These are phyloP conservation scores for Cladophialophora yegresii DNA, from an alignment of 2,329 filamentous ascomycete species.

Conservation along the genomic window DNA sequence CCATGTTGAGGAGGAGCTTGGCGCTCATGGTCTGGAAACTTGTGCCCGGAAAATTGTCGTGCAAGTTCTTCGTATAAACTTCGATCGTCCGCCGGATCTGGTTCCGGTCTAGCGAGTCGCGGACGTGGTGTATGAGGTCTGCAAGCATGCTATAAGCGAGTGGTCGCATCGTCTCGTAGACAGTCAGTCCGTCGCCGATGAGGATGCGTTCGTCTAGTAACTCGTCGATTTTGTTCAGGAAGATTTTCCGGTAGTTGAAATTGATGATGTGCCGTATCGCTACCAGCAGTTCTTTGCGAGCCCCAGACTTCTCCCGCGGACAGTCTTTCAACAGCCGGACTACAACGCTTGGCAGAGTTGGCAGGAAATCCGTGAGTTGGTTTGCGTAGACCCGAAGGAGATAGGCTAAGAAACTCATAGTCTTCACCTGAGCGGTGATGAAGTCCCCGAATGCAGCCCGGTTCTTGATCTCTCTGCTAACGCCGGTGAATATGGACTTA, in stretches of 20 bases:
- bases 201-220: constrained; percentile 90
- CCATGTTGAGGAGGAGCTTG: constrained; percentile 95
- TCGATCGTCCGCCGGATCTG: constrained; percentile 96
- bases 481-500: constrained; percentile 83
- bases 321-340: constrained; percentile 91
- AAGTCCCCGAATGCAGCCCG: constrained; percentile 94
- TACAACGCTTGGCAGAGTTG: constrained; percentile 81
- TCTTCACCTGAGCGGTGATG: constrained; percentile 97
- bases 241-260: constrained; percentile 96
- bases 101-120: constrained; percentile 81
- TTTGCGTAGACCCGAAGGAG: constrained; percentile 83
- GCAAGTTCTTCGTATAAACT: constrained; percentile 93
- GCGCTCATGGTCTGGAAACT: constrained; percentile 99
- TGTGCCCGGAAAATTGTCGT: constrained; percentile 93
- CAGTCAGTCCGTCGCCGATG: constrained; percentile 92
- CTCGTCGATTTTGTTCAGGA: constrained; percentile 90
- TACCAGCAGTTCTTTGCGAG: constrained; percentile 91
- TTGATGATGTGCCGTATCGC: constrained; percentile 98
- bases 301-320: constrained; percentile 87
- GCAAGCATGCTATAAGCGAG: constrained; percentile 98
- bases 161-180: constrained; percentile 94
- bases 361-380: constrained; percentile 84
- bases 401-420: constrained; percentile 97
- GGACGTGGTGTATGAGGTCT: constrained; percentile 94
- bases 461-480: constrained; percentile 92